A percentile compares a stretch with the other conserved stretches of the same genome.
phyloP scores from a whole-genome alignment of 129 eudicot species.

The Artemisia annua region DNA sequence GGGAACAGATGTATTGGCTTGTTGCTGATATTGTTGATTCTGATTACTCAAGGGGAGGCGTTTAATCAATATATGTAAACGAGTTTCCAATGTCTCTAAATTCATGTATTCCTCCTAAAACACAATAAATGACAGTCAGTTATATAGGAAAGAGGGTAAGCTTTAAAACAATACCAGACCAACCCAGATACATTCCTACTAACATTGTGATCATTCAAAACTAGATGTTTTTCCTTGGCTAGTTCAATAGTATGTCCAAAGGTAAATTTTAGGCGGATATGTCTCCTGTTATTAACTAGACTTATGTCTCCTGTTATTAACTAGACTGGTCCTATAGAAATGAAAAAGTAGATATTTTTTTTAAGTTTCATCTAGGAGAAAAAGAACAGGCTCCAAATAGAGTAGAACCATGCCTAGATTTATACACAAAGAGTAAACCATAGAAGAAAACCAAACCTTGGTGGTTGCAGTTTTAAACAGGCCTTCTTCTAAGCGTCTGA shows the following conservation, averaged over 20 bases:
- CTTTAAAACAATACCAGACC: too few species aligned
- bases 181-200: too few species aligned
- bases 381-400: too few species aligned
- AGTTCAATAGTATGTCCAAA: too few species aligned
- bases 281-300: too few species aligned
- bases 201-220: too few species aligned
- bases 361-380: neutral
- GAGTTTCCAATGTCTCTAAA: conserved; percentile 67
- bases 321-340: too few species aligned
- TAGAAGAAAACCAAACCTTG: conserved; percentile 41
- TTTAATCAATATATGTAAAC: conserved; percentile 55
- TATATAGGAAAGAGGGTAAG: neutral
- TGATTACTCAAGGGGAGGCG: conserved; percentile 47
- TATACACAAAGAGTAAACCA: neutral
- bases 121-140: conserved; percentile 7
- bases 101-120: conserved; percentile 81
- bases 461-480: conserved; percentile 60
- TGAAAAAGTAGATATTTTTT: too few species aligned
- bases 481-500: conserved; percentile 79
- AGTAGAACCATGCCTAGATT: conserved; percentile 5
- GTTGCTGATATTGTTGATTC: conserved; percentile 62
- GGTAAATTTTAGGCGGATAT: too few species aligned
- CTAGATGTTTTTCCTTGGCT: too few species aligned
- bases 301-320: too few species aligned
- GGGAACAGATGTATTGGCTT: conserved; percentile 52